phyloP scores from a whole-genome alignment of 192 early-diverging fungal genomes.

The Coemansia sp. region DNA sequence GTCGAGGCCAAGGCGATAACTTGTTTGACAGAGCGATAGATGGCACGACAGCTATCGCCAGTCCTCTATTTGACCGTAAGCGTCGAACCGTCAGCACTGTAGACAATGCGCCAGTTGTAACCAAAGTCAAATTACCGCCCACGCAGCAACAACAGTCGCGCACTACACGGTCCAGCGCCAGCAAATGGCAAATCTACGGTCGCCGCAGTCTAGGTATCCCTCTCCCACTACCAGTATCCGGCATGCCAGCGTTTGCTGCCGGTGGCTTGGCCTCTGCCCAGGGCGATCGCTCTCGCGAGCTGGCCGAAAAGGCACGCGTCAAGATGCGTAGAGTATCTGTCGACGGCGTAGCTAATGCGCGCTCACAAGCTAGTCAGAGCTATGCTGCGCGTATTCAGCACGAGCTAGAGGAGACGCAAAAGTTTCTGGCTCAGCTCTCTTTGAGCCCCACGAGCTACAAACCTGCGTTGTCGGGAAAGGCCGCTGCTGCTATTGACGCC shows the following conservation, averaged over 20 bases:
- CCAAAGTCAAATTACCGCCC: not conserved
- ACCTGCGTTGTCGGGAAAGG: not conserved
- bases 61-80: constrained; percentile 8
- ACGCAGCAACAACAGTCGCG: constrained; percentile 3
- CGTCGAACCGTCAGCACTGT: not conserved
- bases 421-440: constrained; percentile 22
- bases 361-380: constrained; percentile 15
- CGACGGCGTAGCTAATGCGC: constrained; percentile 9
- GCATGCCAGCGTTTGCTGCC: not conserved
- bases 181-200: constrained; percentile 9
- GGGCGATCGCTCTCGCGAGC: constrained; percentile 19
- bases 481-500: constrained; percentile 1
- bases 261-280: constrained; percentile 6
- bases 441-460: not conserved
- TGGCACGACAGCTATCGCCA: not conserved
- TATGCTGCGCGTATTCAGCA: constrained; percentile 28
- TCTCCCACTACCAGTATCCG: constrained; percentile 11
- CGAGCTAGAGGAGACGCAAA: constrained; percentile 31
- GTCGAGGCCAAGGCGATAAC: too few relatives aligned
- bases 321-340: constrained; percentile 5
- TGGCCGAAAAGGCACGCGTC: constrained; percentile 6
- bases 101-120: not conserved
- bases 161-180: not conserved
- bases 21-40: not conserved
- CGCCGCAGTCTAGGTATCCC: constrained; percentile 21